Evolutionary conservation across 2,329 filamentous ascomycete genomes (phyloP).

Genomic region (Aaosphaeria arxii): DNA sequence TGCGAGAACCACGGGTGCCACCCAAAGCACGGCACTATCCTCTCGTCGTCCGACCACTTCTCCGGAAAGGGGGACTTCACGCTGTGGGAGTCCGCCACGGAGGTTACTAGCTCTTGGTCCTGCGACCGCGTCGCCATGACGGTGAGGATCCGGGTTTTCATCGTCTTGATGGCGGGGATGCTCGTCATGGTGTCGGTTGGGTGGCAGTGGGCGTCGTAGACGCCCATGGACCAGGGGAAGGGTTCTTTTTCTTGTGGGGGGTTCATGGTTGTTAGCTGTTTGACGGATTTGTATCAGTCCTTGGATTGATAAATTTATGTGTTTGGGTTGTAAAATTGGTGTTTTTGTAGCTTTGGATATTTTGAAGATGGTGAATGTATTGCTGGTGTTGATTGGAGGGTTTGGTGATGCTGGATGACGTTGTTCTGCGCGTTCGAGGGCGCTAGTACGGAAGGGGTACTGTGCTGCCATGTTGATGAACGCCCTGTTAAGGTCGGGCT

Average conservation of each 20-base stretch:
- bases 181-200: conserved; percentile 73
- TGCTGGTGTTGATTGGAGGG: no score
- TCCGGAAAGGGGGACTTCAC: conserved; percentile 35
- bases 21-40: conserved; percentile 70
- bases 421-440: no score
- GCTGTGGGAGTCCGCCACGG: conserved; percentile 57
- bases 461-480: no score
- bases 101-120: conserved; percentile 70
- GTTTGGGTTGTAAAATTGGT: no score
- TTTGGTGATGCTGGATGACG: no score
- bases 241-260: conserved; percentile 2
- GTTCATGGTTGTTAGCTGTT: not conserved
- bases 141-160: conserved; percentile 65
- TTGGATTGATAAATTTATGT: no score
- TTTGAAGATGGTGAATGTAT: no score
- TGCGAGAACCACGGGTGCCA: conserved; percentile 89
- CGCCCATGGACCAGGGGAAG: conserved; percentile 68
- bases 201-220: conserved; percentile 81
- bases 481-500: no score
- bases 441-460: no score
- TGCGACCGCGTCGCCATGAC: conserved; percentile 75
- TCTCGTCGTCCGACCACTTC: conserved; percentile 33
- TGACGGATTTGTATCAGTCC: not conserved
- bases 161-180: conserved; percentile 56
- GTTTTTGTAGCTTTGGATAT: no score